A percentile compares a stretch with the other conserved stretches of the same genome.
Evolutionary conservation across 139 green algal species (phyloP).

Genomic region (Edaphochlamys debaryana): DNA sequence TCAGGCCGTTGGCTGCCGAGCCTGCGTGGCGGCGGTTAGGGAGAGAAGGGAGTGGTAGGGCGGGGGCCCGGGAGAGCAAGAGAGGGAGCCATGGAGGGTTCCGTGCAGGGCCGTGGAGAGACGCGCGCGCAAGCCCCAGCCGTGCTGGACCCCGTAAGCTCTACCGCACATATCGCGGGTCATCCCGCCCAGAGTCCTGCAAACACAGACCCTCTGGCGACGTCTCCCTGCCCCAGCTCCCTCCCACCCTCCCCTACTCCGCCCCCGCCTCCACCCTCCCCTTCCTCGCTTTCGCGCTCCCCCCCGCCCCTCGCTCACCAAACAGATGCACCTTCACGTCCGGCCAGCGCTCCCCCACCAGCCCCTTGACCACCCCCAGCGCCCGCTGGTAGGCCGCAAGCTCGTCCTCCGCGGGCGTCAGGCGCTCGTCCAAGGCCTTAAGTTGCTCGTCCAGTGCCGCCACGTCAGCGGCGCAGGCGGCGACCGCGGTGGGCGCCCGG

Average conservation of each 20-base stretch:
- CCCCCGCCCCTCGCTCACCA: not conserved
- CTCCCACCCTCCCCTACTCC: too few relatives aligned
- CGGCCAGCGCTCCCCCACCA: conserved; percentile 62
- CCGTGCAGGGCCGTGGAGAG: too few relatives aligned
- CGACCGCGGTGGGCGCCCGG: not conserved
- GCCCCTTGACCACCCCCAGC: conserved; percentile 50
- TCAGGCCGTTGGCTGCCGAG: conserved; percentile 76
- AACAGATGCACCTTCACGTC: conserved; percentile 57
- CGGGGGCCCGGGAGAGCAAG: too few relatives aligned
- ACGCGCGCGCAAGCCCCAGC: too few relatives aligned
- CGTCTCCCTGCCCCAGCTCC: too few relatives aligned
- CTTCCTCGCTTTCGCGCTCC: too few relatives aligned
- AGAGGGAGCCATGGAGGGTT: not conserved
- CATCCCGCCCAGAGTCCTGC: too few relatives aligned
- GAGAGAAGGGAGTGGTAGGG: too few relatives aligned
- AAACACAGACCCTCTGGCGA: too few relatives aligned
- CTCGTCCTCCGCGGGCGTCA: conserved; percentile 65
- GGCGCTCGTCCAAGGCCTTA: conserved; percentile 47
- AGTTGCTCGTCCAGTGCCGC: conserved; percentile 46
- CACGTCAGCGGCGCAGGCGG: not conserved
- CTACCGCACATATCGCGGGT: too few relatives aligned
- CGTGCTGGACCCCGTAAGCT: too few relatives aligned
- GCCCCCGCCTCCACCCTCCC: too few relatives aligned
- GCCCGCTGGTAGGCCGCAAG: conserved; percentile 46
- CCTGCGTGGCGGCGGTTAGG: conserved; percentile 15